Evolutionary conservation across 208 protist species (phyloP), one percentile per base, ranked within the genome.

Genomic region (Trypanosoma vivax): DNA sequence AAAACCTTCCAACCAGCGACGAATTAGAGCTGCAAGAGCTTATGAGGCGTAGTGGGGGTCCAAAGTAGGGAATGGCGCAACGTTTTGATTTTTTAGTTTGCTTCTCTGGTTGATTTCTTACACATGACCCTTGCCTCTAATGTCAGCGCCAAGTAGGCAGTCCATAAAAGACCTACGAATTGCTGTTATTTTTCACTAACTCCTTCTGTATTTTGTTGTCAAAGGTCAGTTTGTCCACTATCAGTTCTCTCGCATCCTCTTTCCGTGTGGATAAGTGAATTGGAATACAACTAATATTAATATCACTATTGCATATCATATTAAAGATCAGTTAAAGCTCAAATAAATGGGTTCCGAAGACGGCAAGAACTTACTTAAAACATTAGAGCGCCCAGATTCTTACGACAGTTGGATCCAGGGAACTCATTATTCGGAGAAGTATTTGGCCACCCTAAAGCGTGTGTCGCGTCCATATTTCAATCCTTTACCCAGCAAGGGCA

Each of bases 1-100:
- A 69, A 62, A 76, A 69, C 28, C 47, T 75, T 28, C 73, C 74
- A 19, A 76, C 76, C 34, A 79, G 60, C 16, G 71, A 85, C 13
- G 77, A 85, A 43, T 42, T 76, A 41, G 64, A 78, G 30, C 58
- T 81, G 23, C 50, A 76, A 40, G 66, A 73, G 10, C 65, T 75
- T 45, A 46, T 78, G 47, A 47, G 42, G 24, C 13, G 33, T 27
- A 39, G 16, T 45, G 40, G 39, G 11, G 30, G 23, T 33, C 19
- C 35, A 16, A 33, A 56, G 0, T 64, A 57, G 27, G 14, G 7
- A n/a, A n/a, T n/a, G 6, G 14, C 50, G 31, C 31, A 23, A 16
- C 34, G 29, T 30, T 46, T 45, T 30, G 9, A 33, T 47, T 53
- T 34, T 51, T 37, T 9, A 29, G 16, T 56, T 54, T 30, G n/a